phyloP scores from a whole-genome alignment of 768 basidiomycete species.

The Mycena chlorophos region DNA sequence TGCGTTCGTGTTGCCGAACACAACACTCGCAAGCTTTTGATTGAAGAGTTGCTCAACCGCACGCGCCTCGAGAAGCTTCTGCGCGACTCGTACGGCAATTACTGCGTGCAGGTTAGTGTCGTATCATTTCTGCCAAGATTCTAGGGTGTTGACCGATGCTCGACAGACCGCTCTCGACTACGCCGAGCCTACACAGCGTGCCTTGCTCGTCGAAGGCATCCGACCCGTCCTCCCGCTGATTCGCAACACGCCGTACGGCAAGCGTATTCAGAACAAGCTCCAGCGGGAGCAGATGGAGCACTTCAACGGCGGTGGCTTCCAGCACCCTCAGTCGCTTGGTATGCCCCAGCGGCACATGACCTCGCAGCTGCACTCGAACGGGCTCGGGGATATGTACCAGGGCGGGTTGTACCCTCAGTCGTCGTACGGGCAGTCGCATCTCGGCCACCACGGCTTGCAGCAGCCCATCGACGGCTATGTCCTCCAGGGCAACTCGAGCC shows the following conservation, averaged over 20 bases:
- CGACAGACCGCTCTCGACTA: slow-evolving; percentile 93
- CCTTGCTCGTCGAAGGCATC: slow-evolving; percentile 93
- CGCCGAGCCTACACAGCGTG: slow-evolving; percentile 90
- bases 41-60: slow-evolving; percentile 93
- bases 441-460: slow-evolving; percentile 60
- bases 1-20: slow-evolving; percentile 95
- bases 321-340: slow-evolving; percentile 59
- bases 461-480: slow-evolving; percentile 83
- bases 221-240: slow-evolving; percentile 98
- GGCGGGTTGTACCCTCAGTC: slow-evolving; percentile 63
- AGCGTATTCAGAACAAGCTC: slow-evolving; percentile 97
- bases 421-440: slow-evolving; percentile 58
- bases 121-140: background rate
- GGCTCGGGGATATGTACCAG: slow-evolving; percentile 68
- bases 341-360: slow-evolving; percentile 60
- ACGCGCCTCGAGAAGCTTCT: slow-evolving; percentile 93
- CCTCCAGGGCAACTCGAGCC: slow-evolving; percentile 68
- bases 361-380: slow-evolving; percentile 51
- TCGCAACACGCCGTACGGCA: slow-evolving; percentile 98
- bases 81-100: slow-evolving; percentile 95
- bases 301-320: slow-evolving; percentile 46
- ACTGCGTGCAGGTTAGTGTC: slow-evolving; percentile 85
- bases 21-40: slow-evolving; percentile 88
- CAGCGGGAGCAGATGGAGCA: slow-evolving; percentile 89
- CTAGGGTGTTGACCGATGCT: slow-evolving; percentile 14